These are phyloP conservation scores for Hibiscus mutabilis DNA, from an alignment of 345 rosid species.

Conservation along the genomic window DNA sequence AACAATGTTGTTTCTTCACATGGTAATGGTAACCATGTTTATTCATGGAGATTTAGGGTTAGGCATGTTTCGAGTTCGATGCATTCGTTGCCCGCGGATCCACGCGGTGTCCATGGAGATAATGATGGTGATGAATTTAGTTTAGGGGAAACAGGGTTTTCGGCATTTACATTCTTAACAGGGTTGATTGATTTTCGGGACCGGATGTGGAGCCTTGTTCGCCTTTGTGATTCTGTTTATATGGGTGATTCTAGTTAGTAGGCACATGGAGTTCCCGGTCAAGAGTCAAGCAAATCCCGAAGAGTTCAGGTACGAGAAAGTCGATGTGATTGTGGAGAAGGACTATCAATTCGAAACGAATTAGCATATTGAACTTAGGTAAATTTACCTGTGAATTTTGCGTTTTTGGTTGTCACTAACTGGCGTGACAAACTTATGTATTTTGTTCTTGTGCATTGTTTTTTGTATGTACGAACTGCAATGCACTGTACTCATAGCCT, in stretches of 20 bases:
- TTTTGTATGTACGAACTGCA: neutral
- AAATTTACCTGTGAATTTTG: neutral
- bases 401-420: neutral
- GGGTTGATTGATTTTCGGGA: constrained; percentile 37
- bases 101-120: constrained; percentile 7
- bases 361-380: constrained; percentile 1
- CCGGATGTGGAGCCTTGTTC: constrained; percentile 39
- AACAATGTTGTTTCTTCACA: constrained; percentile 21
- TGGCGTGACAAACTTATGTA: neutral
- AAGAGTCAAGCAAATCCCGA: constrained; percentile 11
- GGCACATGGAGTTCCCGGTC: constrained; percentile 19
- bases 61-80: constrained; percentile 24
- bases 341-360: constrained; percentile 12
- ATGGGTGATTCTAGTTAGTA: constrained; percentile 30
- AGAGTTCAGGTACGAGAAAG: constrained; percentile 41
- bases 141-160: constrained; percentile 16
- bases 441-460: neutral
- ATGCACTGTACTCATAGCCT: neutral
- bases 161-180: constrained; percentile 34
- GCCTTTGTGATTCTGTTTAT: constrained; percentile 28
- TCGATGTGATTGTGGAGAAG: constrained; percentile 27
- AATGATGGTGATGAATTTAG: constrained; percentile 7
- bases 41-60: constrained; percentile 44
- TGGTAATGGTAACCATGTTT: constrained; percentile 19
- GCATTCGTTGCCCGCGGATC: constrained; percentile 52